Base-by-base conservation (phyloP, 148 eudicot genomes). In the Drosera capensis region DNA sequence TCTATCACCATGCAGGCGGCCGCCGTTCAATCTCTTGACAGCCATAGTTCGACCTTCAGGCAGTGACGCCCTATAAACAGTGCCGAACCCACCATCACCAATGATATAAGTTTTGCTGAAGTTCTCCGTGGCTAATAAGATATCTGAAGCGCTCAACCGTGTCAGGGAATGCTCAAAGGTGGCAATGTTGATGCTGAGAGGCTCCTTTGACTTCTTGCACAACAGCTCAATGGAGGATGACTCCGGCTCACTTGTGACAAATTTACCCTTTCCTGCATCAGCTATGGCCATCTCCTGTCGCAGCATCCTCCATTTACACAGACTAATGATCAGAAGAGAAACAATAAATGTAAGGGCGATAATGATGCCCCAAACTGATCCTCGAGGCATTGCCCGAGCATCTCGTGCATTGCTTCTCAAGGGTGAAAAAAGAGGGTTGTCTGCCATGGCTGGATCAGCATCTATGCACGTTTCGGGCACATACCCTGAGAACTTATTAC, bases 101-200 rank as follows among this genome's bases (percentile, higher is more conserved):
- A 80, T 68, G 30, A 76, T 65, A 28, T 75, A 62, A 30, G 72
- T 61, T 35, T 75, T 75, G 59, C 72, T 72, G 68, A 80, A 80
- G 62, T 47, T 47, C 38, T 73, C 62, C 20, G 88, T 80, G 24
- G 83, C 88, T 62, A 70, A 72, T 77, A 80, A 72, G 56, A 80
- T 72, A 57, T 80, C 82, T 46, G 65, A 59, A 16, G 76, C 55
- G 56, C 62, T 72, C 80, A 76, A 73, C 58, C 73, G 73, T 0
- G 72, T 56, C 54, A 71, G 50, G 14, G 79, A 53, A 23, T 60
- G 63, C 70, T 68, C 79, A 25, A 80, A 76, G 75, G 73, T 53
- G 30, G 83, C 73, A 19, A 80, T 62, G 62, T 63, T 40, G 38
- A 34, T 34, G 38, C 38, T 34, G n/a, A 34, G 14, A 2, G 38